These are phyloP conservation scores for Stagonosporopsis vannaccii DNA, from an alignment of 2,329 filamentous ascomycete genomes.

Conservation along the genomic window DNA sequence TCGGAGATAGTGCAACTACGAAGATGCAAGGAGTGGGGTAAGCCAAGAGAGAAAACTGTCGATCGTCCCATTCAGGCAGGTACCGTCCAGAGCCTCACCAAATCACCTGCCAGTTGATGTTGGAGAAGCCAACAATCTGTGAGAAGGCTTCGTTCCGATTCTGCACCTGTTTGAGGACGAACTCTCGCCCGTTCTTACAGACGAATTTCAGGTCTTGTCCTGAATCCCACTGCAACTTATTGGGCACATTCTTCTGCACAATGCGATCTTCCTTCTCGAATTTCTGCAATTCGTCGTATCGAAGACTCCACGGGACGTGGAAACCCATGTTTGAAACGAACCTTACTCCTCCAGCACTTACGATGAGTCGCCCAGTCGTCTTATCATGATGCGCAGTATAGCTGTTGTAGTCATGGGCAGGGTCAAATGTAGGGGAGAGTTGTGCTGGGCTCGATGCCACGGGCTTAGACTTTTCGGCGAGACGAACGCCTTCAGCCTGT, in stretches of 20 bases:
- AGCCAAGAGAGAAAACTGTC: slow-evolving; percentile 4
- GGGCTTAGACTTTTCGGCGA: background rate
- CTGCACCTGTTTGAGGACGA: slow-evolving; percentile 29
- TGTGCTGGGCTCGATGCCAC: background rate
- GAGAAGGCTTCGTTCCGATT: slow-evolving; percentile 40
- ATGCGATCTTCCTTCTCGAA: slow-evolving; percentile 38
- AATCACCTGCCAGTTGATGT: slow-evolving; percentile 38
- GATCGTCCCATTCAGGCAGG: slow-evolving; percentile 3
- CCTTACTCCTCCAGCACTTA: slow-evolving; percentile 26
- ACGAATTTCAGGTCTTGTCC: slow-evolving; percentile 34
- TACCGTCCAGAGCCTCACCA: slow-evolving; percentile 27
- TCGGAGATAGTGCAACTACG: slow-evolving; percentile 15
- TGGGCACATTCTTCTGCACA: slow-evolving; percentile 26
- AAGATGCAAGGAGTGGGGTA: slow-evolving; percentile 8
- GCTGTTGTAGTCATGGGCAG: slow-evolving; percentile 25
- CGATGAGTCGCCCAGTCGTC: slow-evolving; percentile 25
- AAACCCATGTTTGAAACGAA: slow-evolving; percentile 26
- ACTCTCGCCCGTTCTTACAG: slow-evolving; percentile 18
- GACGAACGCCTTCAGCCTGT: slow-evolving; percentile 35
- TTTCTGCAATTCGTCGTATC: slow-evolving; percentile 26
- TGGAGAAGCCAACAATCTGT: slow-evolving; percentile 43
- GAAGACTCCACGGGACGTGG: slow-evolving; percentile 21
- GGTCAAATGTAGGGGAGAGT: slow-evolving; percentile 7
- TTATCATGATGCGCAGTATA: slow-evolving; percentile 29
- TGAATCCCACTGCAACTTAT: slow-evolving; percentile 23